These are phyloP conservation scores for Candida gigantensis DNA, from an alignment of 1,139 yeast species.

Conservation along the genomic window DNA sequence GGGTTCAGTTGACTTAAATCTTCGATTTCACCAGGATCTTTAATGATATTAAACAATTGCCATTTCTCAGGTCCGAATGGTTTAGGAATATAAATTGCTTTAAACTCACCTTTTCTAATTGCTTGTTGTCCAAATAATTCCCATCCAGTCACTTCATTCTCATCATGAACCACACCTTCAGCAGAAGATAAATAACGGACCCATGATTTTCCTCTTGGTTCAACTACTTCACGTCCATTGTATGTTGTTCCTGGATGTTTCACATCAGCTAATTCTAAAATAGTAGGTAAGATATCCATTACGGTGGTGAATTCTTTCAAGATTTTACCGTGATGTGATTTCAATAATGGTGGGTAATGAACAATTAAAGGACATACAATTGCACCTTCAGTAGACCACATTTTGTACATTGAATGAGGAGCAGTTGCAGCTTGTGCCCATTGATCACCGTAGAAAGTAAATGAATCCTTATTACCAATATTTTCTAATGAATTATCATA, in stretches of 20 bases:
- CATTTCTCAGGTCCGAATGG: slow-evolving; percentile 52
- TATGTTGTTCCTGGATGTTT: slow-evolving; percentile 43
- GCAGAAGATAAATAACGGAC: slow-evolving; percentile 26
- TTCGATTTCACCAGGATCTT: slow-evolving; percentile 50
- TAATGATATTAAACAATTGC: slow-evolving; percentile 47
- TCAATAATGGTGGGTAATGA: slow-evolving; percentile 36
- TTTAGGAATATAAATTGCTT: slow-evolving; percentile 49
- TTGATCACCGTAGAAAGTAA: slow-evolving; percentile 55
- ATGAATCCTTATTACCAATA: slow-evolving; percentile 50
- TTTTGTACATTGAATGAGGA: slow-evolving; percentile 52
- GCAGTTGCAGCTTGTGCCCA: slow-evolving; percentile 72
- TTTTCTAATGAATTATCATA: slow-evolving; percentile 49
- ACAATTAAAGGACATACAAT: slow-evolving; percentile 54
- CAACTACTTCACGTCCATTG: slow-evolving; percentile 39
- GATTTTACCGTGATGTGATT: slow-evolving; percentile 28
- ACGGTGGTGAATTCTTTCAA: slow-evolving; percentile 49
- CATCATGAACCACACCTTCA: slow-evolving; percentile 36
- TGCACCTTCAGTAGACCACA: slow-evolving; percentile 58
- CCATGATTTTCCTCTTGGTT: slow-evolving; percentile 48
- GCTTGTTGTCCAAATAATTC: slow-evolving; percentile 59
- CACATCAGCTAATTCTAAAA: slow-evolving; percentile 48
- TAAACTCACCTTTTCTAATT: slow-evolving; percentile 50
- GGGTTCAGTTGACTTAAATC: slow-evolving; percentile 39
- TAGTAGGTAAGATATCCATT: slow-evolving; percentile 59
- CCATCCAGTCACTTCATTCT: slow-evolving; percentile 57